Evolutionary conservation across 2,329 filamentous ascomycete species (phyloP).

Genomic region (Trichoderma hamatum): DNA sequence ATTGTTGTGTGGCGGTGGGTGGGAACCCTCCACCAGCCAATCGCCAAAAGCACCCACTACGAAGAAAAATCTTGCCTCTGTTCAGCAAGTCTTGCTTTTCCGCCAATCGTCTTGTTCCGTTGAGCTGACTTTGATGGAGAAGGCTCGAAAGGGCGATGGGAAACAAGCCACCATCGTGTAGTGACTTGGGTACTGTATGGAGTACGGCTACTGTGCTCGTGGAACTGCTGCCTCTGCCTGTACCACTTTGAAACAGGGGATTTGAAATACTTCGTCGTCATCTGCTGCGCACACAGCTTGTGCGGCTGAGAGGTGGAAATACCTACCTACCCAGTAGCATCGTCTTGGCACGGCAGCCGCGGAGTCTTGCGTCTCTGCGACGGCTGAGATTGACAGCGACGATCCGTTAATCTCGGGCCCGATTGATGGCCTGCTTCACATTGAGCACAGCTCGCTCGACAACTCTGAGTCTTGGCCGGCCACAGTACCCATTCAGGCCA

Average conservation of each 20-base stretch:
- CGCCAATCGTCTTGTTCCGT: not conserved
- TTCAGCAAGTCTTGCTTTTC: not conserved
- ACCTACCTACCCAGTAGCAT: not conserved
- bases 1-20: not conserved
- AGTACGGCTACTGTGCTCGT: not conserved
- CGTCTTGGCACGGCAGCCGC: not conserved
- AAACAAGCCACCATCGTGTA: not conserved
- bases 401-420: constrained; percentile 21
- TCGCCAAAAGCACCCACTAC: not conserved
- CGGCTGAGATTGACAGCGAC: constrained; percentile 13
- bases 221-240: not conserved
- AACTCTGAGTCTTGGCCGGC: not conserved
- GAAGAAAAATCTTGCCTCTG: not conserved
- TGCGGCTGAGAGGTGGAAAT: not conserved
- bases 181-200: too few species aligned
- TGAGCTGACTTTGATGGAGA: not conserved
- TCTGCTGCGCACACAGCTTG: not conserved
- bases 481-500: constrained; percentile 6
- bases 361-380: not conserved
- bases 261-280: not conserved
- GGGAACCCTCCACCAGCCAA: constrained; percentile 11
- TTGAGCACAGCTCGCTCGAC: not conserved
- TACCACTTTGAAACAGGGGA: not conserved
- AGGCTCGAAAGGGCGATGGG: not conserved
- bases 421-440: not conserved